Evolutionary conservation across 306 rosid species (phyloP).

Genomic region (cucumber (Cucumis sativus)): DNA sequence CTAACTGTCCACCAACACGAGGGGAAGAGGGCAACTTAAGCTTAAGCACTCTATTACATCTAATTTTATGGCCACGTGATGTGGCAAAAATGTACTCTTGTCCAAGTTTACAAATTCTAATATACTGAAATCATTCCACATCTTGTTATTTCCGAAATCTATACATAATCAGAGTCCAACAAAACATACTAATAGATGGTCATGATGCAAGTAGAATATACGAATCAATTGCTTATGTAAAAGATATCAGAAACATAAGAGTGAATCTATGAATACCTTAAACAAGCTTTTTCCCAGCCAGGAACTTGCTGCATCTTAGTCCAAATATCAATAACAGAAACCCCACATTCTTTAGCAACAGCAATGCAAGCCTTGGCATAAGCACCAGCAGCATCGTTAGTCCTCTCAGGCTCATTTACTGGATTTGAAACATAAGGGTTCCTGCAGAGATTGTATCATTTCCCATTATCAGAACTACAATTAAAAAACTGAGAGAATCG

Average conservation of each 20-base stretch:
- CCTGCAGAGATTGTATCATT: conserved; percentile 17
- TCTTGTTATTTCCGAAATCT: background rate
- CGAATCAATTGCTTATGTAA: background rate
- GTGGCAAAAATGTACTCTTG: background rate
- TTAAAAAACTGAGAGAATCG: background rate
- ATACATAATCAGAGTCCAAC: background rate
- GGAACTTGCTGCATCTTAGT: conserved; percentile 66
- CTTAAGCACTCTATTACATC: background rate
- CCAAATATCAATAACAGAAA: conserved; percentile 58
- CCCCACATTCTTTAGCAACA: conserved; percentile 45
- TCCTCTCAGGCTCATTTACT: conserved; percentile 62
- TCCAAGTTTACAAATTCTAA: background rate
- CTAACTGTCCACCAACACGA: background rate
- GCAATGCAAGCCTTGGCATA: conserved; percentile 55
- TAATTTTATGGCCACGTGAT: background rate
- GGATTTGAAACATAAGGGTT: conserved; percentile 47
- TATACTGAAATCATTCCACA: background rate
- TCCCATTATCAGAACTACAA: background rate
- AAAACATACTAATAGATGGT: background rate
- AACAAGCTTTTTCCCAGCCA: conserved; percentile 35
- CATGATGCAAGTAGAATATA: background rate
- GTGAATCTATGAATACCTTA: conserved; percentile 28
- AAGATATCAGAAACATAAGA: background rate
- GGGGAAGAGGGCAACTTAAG: background rate
- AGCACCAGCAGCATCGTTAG: conserved; percentile 70